Percentiles rank a stretch among this genome's conserved stretches.
These are phyloP conservation scores for Boletus vermiculosoides DNA, from an alignment of 768 basidiomycete genomes.

Conservation along the genomic window DNA sequence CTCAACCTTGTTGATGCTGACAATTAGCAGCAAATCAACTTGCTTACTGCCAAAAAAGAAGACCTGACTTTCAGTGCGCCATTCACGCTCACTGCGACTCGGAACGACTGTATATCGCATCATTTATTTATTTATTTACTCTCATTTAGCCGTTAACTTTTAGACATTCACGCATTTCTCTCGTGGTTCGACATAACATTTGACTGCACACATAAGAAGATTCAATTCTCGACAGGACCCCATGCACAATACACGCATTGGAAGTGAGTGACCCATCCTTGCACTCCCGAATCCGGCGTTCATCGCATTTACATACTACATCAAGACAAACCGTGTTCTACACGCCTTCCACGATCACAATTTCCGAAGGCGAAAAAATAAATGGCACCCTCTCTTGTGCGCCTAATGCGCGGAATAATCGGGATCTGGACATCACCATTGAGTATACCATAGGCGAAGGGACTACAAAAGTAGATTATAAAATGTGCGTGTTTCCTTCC, in stretches of 20 bases:
- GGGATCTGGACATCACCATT: constrained; percentile 90
- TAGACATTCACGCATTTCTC: constrained; percentile 96
- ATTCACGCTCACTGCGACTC: constrained; percentile 77
- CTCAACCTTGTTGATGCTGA: constrained; percentile 5
- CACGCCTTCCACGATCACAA: constrained; percentile 73
- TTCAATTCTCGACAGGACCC: constrained; percentile 95
- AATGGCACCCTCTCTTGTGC: constrained; percentile 71
- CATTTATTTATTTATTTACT: neutral
- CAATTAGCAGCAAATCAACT: constrained; percentile 72
- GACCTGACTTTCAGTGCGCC: constrained; percentile 84
- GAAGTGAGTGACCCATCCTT: constrained; percentile 62
- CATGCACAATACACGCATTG: constrained; percentile 96
- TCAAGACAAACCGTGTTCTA: constrained; percentile 96
- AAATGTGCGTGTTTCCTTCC: constrained; percentile 70
- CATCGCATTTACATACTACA: neutral
- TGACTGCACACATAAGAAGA: constrained; percentile 92
- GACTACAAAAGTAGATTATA: constrained; percentile 56
- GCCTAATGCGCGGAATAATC: constrained; percentile 90
- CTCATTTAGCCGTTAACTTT: constrained; percentile 2
- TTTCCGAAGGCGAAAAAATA: constrained; percentile 71
- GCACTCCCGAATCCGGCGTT: neutral
- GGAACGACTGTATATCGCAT: constrained; percentile 81
- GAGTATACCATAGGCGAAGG: constrained; percentile 53
- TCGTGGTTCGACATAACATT: constrained; percentile 99
- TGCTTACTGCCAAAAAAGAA: constrained; percentile 91